Evolutionary conservation across 257 asterid genomes (phyloP), one percentile per base, ranked within the genome.

Genomic region (Henckelia pumila): DNA sequence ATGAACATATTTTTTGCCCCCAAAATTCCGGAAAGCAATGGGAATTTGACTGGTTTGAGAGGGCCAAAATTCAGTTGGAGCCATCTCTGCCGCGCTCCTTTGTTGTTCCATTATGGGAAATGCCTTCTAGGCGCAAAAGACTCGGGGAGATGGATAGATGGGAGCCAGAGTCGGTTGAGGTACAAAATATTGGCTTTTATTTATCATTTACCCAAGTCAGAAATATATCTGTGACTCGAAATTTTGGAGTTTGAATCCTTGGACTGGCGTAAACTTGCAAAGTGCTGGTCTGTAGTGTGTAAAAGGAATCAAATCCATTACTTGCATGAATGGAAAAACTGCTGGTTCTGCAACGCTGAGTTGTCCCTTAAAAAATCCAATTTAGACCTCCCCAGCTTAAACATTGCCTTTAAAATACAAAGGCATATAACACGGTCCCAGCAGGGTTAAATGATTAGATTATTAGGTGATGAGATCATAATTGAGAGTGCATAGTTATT

Each of bases 41-140:
- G 99, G 99, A 93, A 9, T 93, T 90, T 61, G 97, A 93, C 77
- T 93, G 99, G 99, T 93, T 93, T 73, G 95, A 86, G 78, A 83
- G 85, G 79, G 95, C 97, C 52, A 78, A 80, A 74, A 73, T 85
- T 74, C 87, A 76, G 59, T 80, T 83, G 37, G 97, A 93, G 65
- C 92, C 94, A 24, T 90, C 99, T 26, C 64, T 83, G 68, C 92
- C 95, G 0, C 90, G 97, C 11, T 77, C 96, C 32, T 77, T 85
- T 49, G 84, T 93, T 69, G 87, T 91, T 78, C 99, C 99, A 24
- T 74, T 76, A 29, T 93, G 99, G 97, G 96, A 88, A 78, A 74
- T 88, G 72, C 99, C 99, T 80, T 88, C 77, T 67, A 84, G 89
- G 78, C 95, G 97, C 70, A 80, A 72, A 68, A 70, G 70, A 24